Evolutionary conservation across 768 basidiomycete species (phyloP).

Genomic region (Mycena galopus): DNA sequence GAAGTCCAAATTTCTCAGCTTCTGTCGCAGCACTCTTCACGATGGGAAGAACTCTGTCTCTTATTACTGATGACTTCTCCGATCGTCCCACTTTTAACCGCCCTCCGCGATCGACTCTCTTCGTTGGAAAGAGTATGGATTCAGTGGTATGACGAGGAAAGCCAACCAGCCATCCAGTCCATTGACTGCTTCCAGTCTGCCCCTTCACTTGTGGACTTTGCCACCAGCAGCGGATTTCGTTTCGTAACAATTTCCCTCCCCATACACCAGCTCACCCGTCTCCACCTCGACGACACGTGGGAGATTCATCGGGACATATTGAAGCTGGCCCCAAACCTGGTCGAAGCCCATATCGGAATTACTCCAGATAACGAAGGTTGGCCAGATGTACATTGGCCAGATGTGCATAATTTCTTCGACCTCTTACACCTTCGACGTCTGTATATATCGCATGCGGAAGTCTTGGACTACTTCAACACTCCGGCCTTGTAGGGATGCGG

Average conservation of each 20-base stretch:
- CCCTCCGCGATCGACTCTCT: not conserved
- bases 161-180: not conserved
- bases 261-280: conserved; percentile 1
- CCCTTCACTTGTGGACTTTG: not conserved
- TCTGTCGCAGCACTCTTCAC: not conserved
- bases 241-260: not conserved
- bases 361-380: no score
- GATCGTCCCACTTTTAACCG: not conserved
- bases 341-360: not conserved
- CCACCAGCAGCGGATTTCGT: not conserved
- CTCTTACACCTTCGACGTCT: not conserved
- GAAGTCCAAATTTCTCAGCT: not conserved
- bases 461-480: not conserved
- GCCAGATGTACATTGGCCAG: not conserved
- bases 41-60: conserved; percentile 9
- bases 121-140: not conserved
- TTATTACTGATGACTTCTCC: not conserved
- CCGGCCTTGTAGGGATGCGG: not conserved
- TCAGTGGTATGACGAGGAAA: not conserved
- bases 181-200: conserved; percentile 9
- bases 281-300: not conserved
- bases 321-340: conserved; percentile 3
- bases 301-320: not conserved
- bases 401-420: not conserved
- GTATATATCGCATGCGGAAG: not conserved